Evolutionary conservation across 2,329 filamentous ascomycete genomes (phyloP), one percentile per base, ranked within the genome.

Genomic region (Penicillium sp.): DNA sequence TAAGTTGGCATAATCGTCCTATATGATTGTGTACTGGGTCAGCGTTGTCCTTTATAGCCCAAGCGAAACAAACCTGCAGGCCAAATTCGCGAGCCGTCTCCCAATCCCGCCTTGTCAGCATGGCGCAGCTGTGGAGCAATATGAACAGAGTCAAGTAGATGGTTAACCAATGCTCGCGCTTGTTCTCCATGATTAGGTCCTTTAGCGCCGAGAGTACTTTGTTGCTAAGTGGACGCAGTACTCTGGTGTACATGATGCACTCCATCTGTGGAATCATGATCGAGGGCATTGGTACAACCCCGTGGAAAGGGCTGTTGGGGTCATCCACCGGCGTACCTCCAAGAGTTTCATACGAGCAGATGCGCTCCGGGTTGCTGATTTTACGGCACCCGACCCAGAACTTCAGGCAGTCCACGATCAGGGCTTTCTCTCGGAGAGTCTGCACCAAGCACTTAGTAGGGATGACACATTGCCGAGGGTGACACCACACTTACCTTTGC

Each of bases 221-320:
- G 31, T 47, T 44, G 31, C 56, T 58, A 35, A 62, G 55, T 19
- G 60, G 60, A 8, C 60, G 60, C 11, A 62, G 60, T 17, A 62
- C 31, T 15, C 49, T 55, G 31, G 60, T 62, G 46, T 62, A 62
- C 60, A 62, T 62, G 45, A 62, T 62, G 47, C 60, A 62, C 49
- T 62, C 60, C 60, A 62, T 62, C 31, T 62, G 60, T 30, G 60
- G 48, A 51, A 58, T 62, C 60, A 62, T 62, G 30, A 62, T 62
- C 13, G 45, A 30, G 7, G 60, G 60, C 44, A 62, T 62, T 11
- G 60, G 60, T 23, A 62, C 56, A 35, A 55, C 47, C 15, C 38
- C 56, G 46, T 62, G 56, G 41, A 54, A 62, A 30, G 50, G 60
- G 55, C 50, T 62, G 9, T 15, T 29, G 7, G 50, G 51, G 45